phyloP scores from a whole-genome alignment of 176 grass and related monocot species.

The Zoysia pacifica region DNA sequence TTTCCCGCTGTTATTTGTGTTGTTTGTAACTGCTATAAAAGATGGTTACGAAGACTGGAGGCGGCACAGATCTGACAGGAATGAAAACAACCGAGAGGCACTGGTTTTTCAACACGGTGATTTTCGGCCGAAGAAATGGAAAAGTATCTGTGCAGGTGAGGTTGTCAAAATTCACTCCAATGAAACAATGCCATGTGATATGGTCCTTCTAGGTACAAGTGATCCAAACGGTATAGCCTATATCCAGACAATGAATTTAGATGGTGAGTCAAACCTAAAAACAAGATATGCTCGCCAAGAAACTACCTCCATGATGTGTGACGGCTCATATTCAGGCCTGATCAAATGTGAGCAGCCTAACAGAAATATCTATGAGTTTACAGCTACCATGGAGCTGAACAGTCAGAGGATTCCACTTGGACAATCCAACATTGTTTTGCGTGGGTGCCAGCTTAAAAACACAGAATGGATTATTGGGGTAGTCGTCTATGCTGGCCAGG shows the following conservation, averaged over 20 bases:
- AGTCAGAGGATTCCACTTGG: slow-evolving; percentile 82
- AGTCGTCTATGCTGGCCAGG: slow-evolving; percentile 97
- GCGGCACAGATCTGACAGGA: slow-evolving; percentile 90
- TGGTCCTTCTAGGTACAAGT: slow-evolving; percentile 86
- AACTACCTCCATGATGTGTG: slow-evolving; percentile 61
- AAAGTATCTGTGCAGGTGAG: slow-evolving; percentile 90
- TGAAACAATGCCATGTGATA: slow-evolving; percentile 96
- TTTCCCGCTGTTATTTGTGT: slow-evolving; percentile 93
- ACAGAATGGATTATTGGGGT: slow-evolving; percentile 91
- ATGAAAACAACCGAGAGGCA: slow-evolving; percentile 94
- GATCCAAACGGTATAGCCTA: slow-evolving; percentile 99
- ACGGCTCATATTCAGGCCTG: slow-evolving; percentile 63
- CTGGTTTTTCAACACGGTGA: slow-evolving; percentile 83
- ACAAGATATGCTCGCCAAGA: slow-evolving; percentile 99
- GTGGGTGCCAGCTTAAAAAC: slow-evolving; percentile 98
- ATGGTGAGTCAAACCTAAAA: slow-evolving; percentile 98
- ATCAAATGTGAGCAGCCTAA: slow-evolving; percentile 97
- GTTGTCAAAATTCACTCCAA: slow-evolving; percentile 89
- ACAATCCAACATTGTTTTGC: slow-evolving; percentile 93
- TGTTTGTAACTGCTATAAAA: slow-evolving; percentile 98
- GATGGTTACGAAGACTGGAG: slow-evolving; percentile 99
- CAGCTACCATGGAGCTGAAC: slow-evolving; percentile 90
- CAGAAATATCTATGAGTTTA: slow-evolving; percentile 99
- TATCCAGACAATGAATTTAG: slow-evolving; percentile 99
- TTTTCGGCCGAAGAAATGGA: slow-evolving; percentile 90